Conservation (phyloP, 1,284 basidiomycete species). For the Ustilago cynodontis region DNA sequence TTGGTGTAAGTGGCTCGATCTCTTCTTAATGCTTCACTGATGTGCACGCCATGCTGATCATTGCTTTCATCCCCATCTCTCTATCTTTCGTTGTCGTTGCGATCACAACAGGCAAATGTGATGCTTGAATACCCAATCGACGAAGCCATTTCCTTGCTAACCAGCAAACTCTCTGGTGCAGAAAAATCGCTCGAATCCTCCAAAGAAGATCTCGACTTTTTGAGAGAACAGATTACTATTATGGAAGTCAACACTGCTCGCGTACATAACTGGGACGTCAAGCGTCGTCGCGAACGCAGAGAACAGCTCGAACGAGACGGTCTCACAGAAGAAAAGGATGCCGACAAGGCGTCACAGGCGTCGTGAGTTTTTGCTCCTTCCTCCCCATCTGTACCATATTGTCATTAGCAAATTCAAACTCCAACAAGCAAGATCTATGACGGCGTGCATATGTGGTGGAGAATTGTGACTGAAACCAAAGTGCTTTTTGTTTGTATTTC, state of each 20-base stretch:
- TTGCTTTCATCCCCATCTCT: background rate
- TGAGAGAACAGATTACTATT: slow-evolving; percentile 93
- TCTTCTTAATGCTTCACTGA: background rate
- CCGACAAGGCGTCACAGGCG: slow-evolving; percentile 27
- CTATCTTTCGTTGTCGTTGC: background rate
- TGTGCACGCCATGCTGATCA: background rate
- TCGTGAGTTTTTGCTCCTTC: slow-evolving; percentile 40
- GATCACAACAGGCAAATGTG: slow-evolving; percentile 74
- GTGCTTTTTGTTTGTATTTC: background rate
- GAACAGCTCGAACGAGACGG: slow-evolving; percentile 45
- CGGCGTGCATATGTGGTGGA: background rate
- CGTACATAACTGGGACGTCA: slow-evolving; percentile 96
- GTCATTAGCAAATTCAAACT: background rate
- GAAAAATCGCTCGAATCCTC: slow-evolving; percentile 79
- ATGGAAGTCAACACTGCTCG: slow-evolving; percentile 99
- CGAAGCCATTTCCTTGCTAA: slow-evolving; percentile 82
- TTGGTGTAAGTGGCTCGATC: slow-evolving; percentile 78
- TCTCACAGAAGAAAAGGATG: slow-evolving; percentile 18
- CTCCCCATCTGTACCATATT: background rate
- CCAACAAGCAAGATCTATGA: background rate
- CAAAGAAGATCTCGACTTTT: slow-evolving; percentile 89
- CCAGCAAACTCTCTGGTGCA: slow-evolving; percentile 82
- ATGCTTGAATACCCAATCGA: slow-evolving; percentile 95
- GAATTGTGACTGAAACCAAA: slow-evolving; percentile 21
- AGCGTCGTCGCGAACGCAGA: slow-evolving; percentile 77